A percentile compares a stretch with the other conserved stretches of the same genome.
Evolutionary conservation across 352 stramenopile species (phyloP).

Genomic region (Phytopythium ostracodes): DNA sequence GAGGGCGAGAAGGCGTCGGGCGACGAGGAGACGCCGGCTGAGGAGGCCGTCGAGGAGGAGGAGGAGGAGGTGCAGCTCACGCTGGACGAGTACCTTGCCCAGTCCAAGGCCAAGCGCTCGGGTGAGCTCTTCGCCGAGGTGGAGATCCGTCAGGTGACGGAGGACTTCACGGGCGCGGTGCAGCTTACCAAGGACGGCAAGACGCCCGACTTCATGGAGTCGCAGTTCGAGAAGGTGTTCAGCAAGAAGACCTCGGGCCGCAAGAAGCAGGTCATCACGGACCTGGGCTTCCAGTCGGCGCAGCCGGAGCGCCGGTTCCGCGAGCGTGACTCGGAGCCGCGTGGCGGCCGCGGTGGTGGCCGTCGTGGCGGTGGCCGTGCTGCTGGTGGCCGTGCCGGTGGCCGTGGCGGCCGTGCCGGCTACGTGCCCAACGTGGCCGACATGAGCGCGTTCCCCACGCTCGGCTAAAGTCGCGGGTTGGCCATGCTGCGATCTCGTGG

Average conservation of each 20-base stretch:
- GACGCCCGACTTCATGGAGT: conserved; percentile 85
- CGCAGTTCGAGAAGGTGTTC: conserved; percentile 92
- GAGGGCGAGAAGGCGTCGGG: conserved; percentile 49
- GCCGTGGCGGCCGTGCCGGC: conserved; percentile 14
- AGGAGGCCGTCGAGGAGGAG: conserved; percentile 51
- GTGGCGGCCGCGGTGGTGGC: conserved; percentile 40
- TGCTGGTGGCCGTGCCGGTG: conserved; percentile 18
- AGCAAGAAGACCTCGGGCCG: conserved; percentile 93
- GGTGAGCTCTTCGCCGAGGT: conserved; percentile 79
- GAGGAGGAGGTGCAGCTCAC: conserved; percentile 85
- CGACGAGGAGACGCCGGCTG: conserved; percentile 56
- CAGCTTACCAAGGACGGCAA: conserved; percentile 85
- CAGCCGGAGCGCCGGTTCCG: conserved; percentile 69
- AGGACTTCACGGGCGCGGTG: conserved; percentile 82
- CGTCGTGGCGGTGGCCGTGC: conserved; percentile 52
- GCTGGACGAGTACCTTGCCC: conserved; percentile 77
- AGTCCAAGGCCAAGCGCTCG: conserved; percentile 72
- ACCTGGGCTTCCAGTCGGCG: conserved; percentile 78
- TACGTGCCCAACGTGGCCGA: conserved; percentile 72
- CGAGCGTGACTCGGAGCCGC: conserved; percentile 39
- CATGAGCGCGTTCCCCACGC: conserved; percentile 82
- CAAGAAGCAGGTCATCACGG: conserved; percentile 91
- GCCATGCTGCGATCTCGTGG: conserved; percentile 49
- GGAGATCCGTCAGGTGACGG: conserved; percentile 83
- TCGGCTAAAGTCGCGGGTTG: conserved; percentile 62